Conservation (phyloP, 306 rosid genomes). For the Citrullus amarus region DNA sequence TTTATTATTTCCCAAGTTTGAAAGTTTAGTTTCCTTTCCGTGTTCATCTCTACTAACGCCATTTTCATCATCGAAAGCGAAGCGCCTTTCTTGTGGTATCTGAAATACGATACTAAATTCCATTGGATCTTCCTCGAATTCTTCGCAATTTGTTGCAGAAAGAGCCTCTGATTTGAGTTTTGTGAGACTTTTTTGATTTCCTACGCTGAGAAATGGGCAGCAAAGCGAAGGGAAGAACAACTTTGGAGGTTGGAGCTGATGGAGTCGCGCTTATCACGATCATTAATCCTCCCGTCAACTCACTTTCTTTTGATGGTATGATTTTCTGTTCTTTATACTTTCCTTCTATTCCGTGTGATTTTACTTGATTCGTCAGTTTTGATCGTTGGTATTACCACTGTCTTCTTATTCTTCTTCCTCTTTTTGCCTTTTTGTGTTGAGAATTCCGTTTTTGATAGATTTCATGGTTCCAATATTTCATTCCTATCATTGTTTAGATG, state of each 20-base stretch:
- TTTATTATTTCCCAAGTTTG: neutral
- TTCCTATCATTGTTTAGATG: neutral
- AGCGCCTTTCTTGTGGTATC: neutral
- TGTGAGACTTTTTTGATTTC: neutral
- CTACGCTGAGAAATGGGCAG: constrained; percentile 29
- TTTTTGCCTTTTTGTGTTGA: neutral
- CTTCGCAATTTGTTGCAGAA: neutral
- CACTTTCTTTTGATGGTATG: constrained; percentile 85
- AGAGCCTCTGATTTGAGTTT: neutral
- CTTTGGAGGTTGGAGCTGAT: constrained; percentile 71
- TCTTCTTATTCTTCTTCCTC: neutral
- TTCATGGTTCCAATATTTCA: neutral
- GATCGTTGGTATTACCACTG: neutral
- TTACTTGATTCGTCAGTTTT: neutral
- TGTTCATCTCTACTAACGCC: neutral
- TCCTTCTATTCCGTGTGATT: neutral
- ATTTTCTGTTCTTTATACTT: neutral
- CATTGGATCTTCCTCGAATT: neutral
- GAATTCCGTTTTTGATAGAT: neutral
- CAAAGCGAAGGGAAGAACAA: constrained; percentile 42
- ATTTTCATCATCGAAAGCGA: neutral
- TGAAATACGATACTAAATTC: neutral
- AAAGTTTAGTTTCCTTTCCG: neutral
- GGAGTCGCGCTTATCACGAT: constrained; percentile 85
- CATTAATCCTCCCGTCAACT: constrained; percentile 91